Evolutionary conservation across 2,329 filamentous ascomycete genomes (phyloP), one percentile per base, ranked within the genome.

Genomic region (Fusarium pseudonygamai): DNA sequence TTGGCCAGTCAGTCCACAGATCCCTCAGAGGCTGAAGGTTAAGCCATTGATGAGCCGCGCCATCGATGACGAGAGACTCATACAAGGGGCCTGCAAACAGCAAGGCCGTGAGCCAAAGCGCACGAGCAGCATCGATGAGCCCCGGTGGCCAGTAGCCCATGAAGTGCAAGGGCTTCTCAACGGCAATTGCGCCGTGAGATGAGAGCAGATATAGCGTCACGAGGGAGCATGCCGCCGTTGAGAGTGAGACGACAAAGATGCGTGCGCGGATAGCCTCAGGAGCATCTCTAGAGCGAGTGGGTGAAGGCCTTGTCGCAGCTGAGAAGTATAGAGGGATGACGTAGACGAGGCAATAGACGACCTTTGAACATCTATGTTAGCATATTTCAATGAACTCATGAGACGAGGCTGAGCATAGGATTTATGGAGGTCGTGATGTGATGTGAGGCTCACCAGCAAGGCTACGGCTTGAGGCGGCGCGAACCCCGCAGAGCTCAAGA

Each of bases 271-370:
- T 98, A 57, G 97, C 94, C 16, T 93, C 92, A 15, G 95, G 94
- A 34, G 94, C 92, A 88, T 98, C 95, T 79, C 96, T 91, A 69
- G 93, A 93, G 34, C 97, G 88, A 61, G 88, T 90, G 32, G 90
- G 88, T 13, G 94, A 96, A 12, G 95, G 95, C 59, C 95, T 90
- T 10, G 96, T 97, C 26, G 90, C 88, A 8, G 90, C 83, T 26
- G 92, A 96, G 72, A 96, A 86, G 85, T 99, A 98, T 83, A 98
- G 94, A 30, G 96, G 96, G 7, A 93, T 85, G 77, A 99, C 93
- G 84, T 98, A 99, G 84, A 94, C 84, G 76, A 95, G 82, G n/a
- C 94, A 97, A 83, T 97, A 97, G 70, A 91, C 82, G 71, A 95
- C 84, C 93, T 80, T 46, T 59, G 53, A 36, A 57, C 43, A 53